These are phyloP conservation scores for Lathyrus oleraceus DNA, from an alignment of 306 rosid genomes.

Conservation along the genomic window DNA sequence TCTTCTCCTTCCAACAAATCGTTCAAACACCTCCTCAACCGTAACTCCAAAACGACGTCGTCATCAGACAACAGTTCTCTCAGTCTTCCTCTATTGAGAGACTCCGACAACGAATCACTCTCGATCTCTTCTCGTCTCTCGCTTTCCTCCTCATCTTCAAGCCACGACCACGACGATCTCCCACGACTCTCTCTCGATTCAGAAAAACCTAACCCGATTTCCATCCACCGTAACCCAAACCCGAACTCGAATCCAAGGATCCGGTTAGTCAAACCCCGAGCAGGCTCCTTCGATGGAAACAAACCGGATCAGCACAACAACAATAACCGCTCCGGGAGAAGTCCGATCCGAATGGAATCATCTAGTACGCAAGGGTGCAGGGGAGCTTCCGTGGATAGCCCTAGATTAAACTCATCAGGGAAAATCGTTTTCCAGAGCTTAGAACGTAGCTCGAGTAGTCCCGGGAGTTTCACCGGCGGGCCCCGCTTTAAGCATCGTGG, in stretches of 20 bases:
- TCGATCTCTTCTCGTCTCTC: conserved; percentile 83
- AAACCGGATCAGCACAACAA: background rate
- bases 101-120: conserved; percentile 68
- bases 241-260: conserved; percentile 36
- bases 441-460: conserved; percentile 94
- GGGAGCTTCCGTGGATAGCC: conserved; percentile 90
- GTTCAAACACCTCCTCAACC: conserved; percentile 64
- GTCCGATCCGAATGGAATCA: conserved; percentile 56
- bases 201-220: conserved; percentile 53
- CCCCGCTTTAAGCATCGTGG: conserved; percentile 81
- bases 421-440: conserved; percentile 90
- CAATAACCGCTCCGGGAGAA: conserved; percentile 49
- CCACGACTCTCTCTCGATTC: conserved; percentile 74
- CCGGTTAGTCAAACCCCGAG: conserved; percentile 56
- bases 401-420: conserved; percentile 92
- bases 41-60: conserved; percentile 54
- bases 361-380: conserved; percentile 46
- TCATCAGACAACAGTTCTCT: conserved; percentile 52
- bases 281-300: conserved; percentile 42
- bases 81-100: conserved; percentile 58
- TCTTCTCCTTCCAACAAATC: conserved; percentile 40
- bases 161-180: conserved; percentile 90
- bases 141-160: conserved; percentile 83
- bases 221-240: conserved; percentile 34
- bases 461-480: conserved; percentile 91